These are phyloP conservation scores for Leptomonas pyrrhocoris DNA, from an alignment of 208 protist genomes.

Conservation along the genomic window DNA sequence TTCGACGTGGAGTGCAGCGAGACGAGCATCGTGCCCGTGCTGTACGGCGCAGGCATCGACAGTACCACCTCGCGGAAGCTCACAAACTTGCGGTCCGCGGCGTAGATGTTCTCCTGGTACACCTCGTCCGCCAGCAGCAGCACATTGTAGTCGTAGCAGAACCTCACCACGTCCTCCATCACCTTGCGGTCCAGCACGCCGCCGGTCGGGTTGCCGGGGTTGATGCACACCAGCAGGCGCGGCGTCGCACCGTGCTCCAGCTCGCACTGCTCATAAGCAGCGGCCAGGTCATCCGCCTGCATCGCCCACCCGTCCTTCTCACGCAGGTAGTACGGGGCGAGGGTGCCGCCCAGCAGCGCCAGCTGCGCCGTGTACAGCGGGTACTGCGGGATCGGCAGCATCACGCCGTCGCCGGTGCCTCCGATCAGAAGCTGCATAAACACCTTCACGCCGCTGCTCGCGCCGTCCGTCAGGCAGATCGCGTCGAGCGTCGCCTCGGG, in stretches of 20 bases:
- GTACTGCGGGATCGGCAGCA: constrained; percentile 99
- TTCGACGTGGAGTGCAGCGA: constrained; percentile 99
- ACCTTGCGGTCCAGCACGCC: constrained; percentile 73
- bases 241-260: constrained; percentile 75
- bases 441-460: constrained; percentile 89
- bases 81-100: constrained; percentile 84
- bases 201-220: constrained; percentile 99
- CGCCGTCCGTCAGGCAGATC: constrained; percentile 97
- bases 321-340: constrained; percentile 95
- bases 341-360: constrained; percentile 89
- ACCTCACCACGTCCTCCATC: constrained; percentile 85
- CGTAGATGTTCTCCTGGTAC: constrained; percentile 99
- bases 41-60: constrained; percentile 67
- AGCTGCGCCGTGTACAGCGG: constrained; percentile 99
- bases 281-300: constrained; percentile 63
- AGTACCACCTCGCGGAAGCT: constrained; percentile 89
- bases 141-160: constrained; percentile 74
- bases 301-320: constrained; percentile 94
- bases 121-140: constrained; percentile 99
- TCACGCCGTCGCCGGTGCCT: constrained; percentile 73
- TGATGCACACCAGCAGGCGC: constrained; percentile 97
- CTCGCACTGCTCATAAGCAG: constrained; percentile 58
- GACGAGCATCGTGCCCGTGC: constrained; percentile 60
- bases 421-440: constrained; percentile 86
- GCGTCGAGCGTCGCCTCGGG: constrained; percentile 44